phyloP scores from a whole-genome alignment of 1,284 basidiomycete species.

The Cryptococcus sp. region DNA sequence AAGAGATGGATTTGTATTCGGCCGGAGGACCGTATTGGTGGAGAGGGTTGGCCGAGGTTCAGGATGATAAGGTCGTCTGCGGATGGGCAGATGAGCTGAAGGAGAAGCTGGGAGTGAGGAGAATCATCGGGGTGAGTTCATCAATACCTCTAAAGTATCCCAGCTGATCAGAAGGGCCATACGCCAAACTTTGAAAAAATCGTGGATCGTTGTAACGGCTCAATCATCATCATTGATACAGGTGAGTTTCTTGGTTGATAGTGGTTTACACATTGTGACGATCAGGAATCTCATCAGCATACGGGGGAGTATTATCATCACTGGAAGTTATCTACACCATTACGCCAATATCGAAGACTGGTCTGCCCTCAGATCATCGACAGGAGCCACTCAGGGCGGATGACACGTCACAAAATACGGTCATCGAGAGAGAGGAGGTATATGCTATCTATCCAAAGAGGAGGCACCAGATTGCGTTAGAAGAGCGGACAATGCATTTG shows the following conservation, averaged over 20 bases:
- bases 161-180: conserved; percentile 57
- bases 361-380: conserved; percentile 10
- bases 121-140: conserved; percentile 67
- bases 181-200: conserved; percentile 85
- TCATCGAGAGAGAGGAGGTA: conserved; percentile 66
- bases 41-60: conserved; percentile 66
- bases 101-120: conserved; percentile 66
- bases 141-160: neutral
- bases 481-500: conserved; percentile 27
- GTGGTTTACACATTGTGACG: neutral
- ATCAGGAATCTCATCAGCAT: conserved; percentile 79
- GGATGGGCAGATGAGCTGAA: conserved; percentile 64
- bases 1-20: conserved; percentile 68
- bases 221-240: conserved; percentile 85
- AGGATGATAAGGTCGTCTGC: conserved; percentile 58
- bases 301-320: conserved; percentile 83
- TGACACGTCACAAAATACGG: neutral
- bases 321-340: conserved; percentile 78
- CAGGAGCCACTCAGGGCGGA: conserved; percentile 27
- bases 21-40: conserved; percentile 83
- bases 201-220: conserved; percentile 73
- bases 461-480: conserved; percentile 36
- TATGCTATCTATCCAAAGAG: conserved; percentile 62
- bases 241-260: conserved; percentile 19
- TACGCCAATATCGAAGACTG: conserved; percentile 23